These are phyloP conservation scores for Pseudogymnoascus sp. DNA, from an alignment of 2,329 filamentous ascomycete species.

Conservation along the genomic window DNA sequence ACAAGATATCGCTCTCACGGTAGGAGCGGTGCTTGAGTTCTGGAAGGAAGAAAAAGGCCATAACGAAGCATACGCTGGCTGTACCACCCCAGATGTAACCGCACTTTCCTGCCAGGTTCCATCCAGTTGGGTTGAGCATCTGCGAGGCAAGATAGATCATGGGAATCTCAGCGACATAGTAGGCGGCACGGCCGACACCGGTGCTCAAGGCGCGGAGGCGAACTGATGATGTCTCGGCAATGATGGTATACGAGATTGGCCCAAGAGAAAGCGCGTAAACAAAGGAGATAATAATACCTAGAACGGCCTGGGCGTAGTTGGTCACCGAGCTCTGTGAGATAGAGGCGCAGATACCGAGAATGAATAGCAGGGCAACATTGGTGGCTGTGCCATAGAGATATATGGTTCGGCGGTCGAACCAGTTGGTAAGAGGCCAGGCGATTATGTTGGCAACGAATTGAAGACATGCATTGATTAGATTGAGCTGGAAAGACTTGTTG, in stretches of 20 bases:
- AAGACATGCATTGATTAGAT: neutral
- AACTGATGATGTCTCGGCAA: neutral
- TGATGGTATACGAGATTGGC: constrained; percentile 29
- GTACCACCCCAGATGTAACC: constrained; percentile 47
- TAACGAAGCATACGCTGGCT: constrained; percentile 43
- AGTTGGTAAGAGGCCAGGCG: constrained; percentile 30
- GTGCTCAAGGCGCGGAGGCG: constrained; percentile 19
- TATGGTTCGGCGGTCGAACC: constrained; percentile 34
- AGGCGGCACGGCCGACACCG: constrained; percentile 24
- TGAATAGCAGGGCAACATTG: constrained; percentile 30
- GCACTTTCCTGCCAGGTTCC: constrained; percentile 30
- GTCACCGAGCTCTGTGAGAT: constrained; percentile 25
- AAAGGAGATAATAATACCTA: constrained; percentile 44
- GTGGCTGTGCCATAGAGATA: constrained; percentile 31
- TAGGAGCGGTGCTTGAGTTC: constrained; percentile 45
- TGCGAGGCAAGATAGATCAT: constrained; percentile 25
- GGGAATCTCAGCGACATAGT: constrained; percentile 22
- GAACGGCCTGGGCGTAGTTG: constrained; percentile 34
- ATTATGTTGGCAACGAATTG: constrained; percentile 29
- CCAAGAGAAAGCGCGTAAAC: constrained; percentile 45
- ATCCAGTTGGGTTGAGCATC: constrained; percentile 31
- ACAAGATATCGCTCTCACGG: constrained; percentile 37
- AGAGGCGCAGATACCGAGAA: constrained; percentile 31
- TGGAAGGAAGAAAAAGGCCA: constrained; percentile 39
- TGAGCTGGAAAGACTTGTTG: neutral